A percentile compares a stretch with the other conserved stretches of the same genome.
Conservation (phyloP, 2,329 filamentous ascomycete genomes). For the Cordyceps cicadae region DNA sequence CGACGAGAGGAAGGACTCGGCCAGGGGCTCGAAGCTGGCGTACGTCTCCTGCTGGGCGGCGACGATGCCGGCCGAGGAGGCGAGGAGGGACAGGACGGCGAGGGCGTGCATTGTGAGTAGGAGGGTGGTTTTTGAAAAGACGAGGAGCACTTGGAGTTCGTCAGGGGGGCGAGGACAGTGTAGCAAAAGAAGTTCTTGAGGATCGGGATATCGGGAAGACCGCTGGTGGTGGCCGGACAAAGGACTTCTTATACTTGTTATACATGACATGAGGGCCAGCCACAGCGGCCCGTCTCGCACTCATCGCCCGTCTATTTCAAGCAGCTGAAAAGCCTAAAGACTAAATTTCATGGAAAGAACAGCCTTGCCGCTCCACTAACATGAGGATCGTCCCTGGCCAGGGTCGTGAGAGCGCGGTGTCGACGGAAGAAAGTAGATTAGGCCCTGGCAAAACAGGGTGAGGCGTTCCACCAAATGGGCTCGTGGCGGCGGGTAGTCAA, state of each 20-base stretch:
- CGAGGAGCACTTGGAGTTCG: too few species aligned
- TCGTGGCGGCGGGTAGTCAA: slow-evolving; percentile 1
- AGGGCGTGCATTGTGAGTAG: neutral
- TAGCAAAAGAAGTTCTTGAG: neutral
- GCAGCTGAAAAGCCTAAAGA: slow-evolving; percentile 6
- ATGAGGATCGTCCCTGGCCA: neutral
- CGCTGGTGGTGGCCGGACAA: neutral
- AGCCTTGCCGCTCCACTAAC: neutral
- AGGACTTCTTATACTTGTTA: slow-evolving; percentile 5
- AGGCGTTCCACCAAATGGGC: neutral
- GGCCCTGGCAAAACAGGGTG: neutral
- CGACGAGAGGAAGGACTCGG: neutral
- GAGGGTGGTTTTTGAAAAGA: neutral
- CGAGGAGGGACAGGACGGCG: neutral
- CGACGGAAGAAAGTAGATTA: slow-evolving; percentile 4
- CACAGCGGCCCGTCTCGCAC: neutral
- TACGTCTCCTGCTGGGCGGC: slow-evolving; percentile 6
- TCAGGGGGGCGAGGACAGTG: neutral
- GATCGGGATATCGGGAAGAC: neutral
- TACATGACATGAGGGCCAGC: neutral
- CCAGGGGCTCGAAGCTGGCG: neutral
- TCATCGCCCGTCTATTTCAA: neutral
- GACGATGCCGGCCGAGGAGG: slow-evolving; percentile 2
- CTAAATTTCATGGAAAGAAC: neutral
- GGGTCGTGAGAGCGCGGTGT: neutral